These are phyloP conservation scores for Fusarium napiforme DNA, from an alignment of 2,329 filamentous ascomycete species.

Conservation along the genomic window DNA sequence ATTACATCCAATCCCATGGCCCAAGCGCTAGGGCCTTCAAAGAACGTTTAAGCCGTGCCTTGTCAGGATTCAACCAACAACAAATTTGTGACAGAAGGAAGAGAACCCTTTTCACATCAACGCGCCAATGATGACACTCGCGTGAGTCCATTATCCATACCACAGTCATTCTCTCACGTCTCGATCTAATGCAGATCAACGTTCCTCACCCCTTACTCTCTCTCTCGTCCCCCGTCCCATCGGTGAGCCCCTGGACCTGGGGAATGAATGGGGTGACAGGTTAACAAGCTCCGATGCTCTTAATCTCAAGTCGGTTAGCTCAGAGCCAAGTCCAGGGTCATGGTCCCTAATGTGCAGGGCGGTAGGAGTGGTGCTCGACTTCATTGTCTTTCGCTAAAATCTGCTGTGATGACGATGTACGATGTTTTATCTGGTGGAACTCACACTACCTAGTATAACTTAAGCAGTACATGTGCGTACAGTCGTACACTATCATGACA, in stretches of 20 bases:
- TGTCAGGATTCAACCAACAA: conserved; percentile 24
- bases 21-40: conserved; percentile 29
- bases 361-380: conserved; percentile 3
- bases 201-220: conserved; percentile 17
- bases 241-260: conserved; percentile 31
- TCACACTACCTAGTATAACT: neutral
- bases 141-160: conserved; percentile 1
- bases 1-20: conserved; percentile 14
- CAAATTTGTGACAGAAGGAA: neutral
- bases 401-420: conserved; percentile 3
- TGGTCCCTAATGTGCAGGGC: conserved; percentile 18
- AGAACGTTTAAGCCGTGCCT: neutral
- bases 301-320: conserved; percentile 30
- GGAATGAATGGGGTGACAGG: conserved; percentile 34
- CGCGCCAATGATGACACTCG: neutral
- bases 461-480: neutral
- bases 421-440: neutral
- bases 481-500: conserved; percentile 9
- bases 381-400: conserved; percentile 26
- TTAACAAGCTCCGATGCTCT: conserved; percentile 33
- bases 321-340: conserved; percentile 19
- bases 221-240: conserved; percentile 8
- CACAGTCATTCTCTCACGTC: neutral
- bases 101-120: conserved; percentile 1
- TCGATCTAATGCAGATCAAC: conserved; percentile 17